Evolutionary conservation across 2,329 filamentous ascomycete species (phyloP).

Genomic region (Paraphaeosphaeria sporulosa): DNA sequence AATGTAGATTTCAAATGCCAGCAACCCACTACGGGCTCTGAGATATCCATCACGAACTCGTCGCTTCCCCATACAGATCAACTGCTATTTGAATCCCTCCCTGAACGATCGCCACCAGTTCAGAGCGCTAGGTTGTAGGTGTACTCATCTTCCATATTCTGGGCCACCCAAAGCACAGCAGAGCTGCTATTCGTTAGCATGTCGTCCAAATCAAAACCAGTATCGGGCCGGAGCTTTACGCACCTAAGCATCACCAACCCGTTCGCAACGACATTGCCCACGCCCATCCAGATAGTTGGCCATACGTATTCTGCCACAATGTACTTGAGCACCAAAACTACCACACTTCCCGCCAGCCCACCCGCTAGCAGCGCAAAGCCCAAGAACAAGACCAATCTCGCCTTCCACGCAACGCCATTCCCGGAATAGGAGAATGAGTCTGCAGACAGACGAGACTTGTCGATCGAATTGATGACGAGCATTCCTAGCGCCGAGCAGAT

Average conservation of each 20-base stretch:
- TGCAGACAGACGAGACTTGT: conserved; percentile 69
- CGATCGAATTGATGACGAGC: conserved; percentile 76
- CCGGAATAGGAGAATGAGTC: conserved; percentile 72
- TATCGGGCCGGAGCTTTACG: conserved; percentile 28
- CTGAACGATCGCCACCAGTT: background rate
- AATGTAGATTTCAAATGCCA: conserved; percentile 9
- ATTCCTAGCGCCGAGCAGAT: conserved; percentile 75
- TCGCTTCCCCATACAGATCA: background rate
- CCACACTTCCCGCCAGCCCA: conserved; percentile 71
- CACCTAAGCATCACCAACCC: conserved; percentile 72
- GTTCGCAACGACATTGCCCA: conserved; percentile 72
- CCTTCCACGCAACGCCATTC: conserved; percentile 74
- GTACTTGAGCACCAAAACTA: conserved; percentile 73
- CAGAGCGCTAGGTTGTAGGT: conserved; percentile 73
- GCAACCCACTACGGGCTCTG: background rate
- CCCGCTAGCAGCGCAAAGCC: conserved; percentile 74
- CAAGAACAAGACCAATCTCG: conserved; percentile 71
- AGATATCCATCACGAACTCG: conserved; percentile 6
- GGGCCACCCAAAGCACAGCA: conserved; percentile 71
- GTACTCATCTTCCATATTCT: conserved; percentile 78
- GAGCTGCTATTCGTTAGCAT: conserved; percentile 56
- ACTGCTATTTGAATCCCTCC: background rate
- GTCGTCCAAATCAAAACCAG: background rate
- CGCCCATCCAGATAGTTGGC: conserved; percentile 71
- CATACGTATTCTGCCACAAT: conserved; percentile 66